Evolutionary conservation across 371 early-diverging fungal species (phyloP), one percentile per base, ranked within the genome.

Genomic region (Smittium culicis): DNA sequence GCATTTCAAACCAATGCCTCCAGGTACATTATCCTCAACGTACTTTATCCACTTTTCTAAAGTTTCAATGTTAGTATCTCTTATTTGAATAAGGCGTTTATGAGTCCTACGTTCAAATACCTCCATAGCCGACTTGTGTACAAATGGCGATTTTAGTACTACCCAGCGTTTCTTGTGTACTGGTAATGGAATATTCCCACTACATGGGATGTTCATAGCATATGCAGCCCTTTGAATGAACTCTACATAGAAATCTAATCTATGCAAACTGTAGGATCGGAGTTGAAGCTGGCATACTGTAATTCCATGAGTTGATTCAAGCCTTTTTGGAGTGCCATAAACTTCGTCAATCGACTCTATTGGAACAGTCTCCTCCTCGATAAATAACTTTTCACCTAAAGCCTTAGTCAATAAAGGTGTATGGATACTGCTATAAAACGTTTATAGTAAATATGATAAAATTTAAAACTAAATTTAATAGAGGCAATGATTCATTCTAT

Each of bases 81-180:
- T 87, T 56, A 92, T 80, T 67, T 90, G 89, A 68, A 97, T 72
- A 33, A 88, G 72, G 34, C 96, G 84, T 76, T 88, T 86, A 74
- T 91, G 88, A 66, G 91, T 91, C 79, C 88, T 87, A 67, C 92
- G 82, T 76, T 95, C 95, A 81, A 97, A 95, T 35, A 90, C 86
- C 77, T 95, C 94, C 80, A 94, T 93, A n/a, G 90, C 83, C 78
- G 94, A 93, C 75, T 92, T 95, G 79, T 94, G 89, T 24, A 93
- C 86, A 77, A 95, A 95, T n/a, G 95, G 96, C 24, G 93, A 92
- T 68, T 86, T 86, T 62, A 89, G 85, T 59, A 94, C 91, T 20
- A 90, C 88, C 94, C 94, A 97, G 69, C 84, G 85, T 60, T 88
- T 82, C 16, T 84, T 84, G 66, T 86, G 81, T n/a, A 86, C 88